A percentile compares a stretch with the other conserved stretches of the same genome.
These are phyloP conservation scores for Carallia brachiata DNA, from an alignment of 345 rosid genomes.

Conservation along the genomic window DNA sequence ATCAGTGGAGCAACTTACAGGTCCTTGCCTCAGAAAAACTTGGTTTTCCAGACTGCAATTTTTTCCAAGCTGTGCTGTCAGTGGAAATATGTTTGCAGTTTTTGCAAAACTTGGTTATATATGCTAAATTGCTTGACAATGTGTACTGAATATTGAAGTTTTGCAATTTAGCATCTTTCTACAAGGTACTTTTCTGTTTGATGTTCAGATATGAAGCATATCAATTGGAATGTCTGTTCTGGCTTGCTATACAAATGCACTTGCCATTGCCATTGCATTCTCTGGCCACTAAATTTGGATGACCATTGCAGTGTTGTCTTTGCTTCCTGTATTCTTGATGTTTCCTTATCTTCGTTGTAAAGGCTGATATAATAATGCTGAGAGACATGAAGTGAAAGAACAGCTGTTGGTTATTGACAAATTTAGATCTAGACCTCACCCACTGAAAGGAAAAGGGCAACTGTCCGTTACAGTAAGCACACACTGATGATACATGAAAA, in stretches of 20 bases:
- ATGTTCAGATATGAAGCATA: neutral
- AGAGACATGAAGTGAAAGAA: neutral
- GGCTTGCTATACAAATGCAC: neutral
- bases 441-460: neutral
- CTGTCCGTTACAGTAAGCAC: too few species aligned
- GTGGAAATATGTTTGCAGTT: conserved; percentile 36
- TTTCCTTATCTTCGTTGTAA: neutral
- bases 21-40: conserved; percentile 37
- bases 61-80: conserved; percentile 57
- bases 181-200: too few species aligned
- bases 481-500: neutral
- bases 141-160: too few species aligned
- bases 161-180: conserved; percentile 42
- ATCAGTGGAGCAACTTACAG: conserved; percentile 52
- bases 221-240: neutral
- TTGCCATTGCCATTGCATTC: neutral
- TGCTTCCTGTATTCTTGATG: neutral
- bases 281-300: neutral
- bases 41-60: conserved; percentile 64
- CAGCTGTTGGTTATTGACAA: too few species aligned
- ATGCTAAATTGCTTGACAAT: too few species aligned
- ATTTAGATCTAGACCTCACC: too few species aligned
- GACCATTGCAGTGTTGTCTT: neutral
- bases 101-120: too few species aligned
- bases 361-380: neutral